Conservation (phyloP, 1,284 basidiomycete genomes). For the Stereum hirsutum region DNA sequence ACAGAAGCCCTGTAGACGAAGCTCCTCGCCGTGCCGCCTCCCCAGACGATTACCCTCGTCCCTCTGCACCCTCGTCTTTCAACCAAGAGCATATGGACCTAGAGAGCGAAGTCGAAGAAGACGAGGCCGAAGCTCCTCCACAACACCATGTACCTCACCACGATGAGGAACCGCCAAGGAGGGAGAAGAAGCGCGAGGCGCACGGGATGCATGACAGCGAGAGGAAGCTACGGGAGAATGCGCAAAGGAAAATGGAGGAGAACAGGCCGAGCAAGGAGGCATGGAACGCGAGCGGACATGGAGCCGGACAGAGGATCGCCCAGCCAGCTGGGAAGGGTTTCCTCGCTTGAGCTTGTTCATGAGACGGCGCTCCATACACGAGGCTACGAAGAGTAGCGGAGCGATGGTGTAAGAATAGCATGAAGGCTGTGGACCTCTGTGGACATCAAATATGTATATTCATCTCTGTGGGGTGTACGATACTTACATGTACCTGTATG, state of each 20-base stretch:
- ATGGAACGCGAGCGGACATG: conserved; percentile 23
- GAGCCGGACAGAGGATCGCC: conserved; percentile 44
- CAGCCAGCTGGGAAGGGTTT: conserved; percentile 48
- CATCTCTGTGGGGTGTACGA: no score
- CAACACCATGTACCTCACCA: conserved; percentile 23
- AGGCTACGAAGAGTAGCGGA: no score
- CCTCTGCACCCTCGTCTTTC: conserved; percentile 39
- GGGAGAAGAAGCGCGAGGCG: conserved; percentile 37
- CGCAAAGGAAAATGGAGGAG: conserved; percentile 38
- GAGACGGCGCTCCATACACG: no score
- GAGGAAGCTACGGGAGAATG: conserved; percentile 37
- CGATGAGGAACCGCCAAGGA: conserved; percentile 41
- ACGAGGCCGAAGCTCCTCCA: conserved; percentile 17
- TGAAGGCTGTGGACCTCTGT: no score
- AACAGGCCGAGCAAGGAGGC: conserved; percentile 43
- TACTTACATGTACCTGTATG: no score
- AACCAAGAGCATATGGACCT: no score
- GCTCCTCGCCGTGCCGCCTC: no score
- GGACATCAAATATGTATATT: no score
- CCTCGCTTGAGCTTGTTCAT: conserved; percentile 13
- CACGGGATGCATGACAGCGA: conserved; percentile 35
- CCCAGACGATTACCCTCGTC: conserved; percentile 54
- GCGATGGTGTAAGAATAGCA: no score
- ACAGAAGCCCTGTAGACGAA: no score
- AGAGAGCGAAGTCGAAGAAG: conserved; percentile 31